A percentile compares a stretch with the other conserved stretches of the same genome.
Conservation (phyloP, 2,329 filamentous ascomycete species). For the Tetracladium maxilliforme region DNA sequence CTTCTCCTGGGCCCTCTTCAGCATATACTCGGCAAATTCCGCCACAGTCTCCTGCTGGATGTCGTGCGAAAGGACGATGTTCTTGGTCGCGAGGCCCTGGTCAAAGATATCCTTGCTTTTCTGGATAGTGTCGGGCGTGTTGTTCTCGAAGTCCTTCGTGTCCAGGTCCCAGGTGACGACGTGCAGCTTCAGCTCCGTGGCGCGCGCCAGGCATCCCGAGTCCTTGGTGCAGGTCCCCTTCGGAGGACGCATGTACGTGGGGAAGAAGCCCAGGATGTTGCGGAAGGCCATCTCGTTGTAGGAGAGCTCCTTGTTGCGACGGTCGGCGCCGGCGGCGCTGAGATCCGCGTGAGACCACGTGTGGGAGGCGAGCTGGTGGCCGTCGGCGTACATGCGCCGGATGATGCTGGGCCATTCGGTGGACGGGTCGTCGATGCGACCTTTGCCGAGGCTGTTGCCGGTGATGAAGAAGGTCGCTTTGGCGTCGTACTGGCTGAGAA, state of each 20-base stretch:
- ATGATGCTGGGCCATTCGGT: conserved; percentile 31
- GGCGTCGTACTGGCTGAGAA: conserved; percentile 41
- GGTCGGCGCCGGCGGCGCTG: conserved; percentile 20
- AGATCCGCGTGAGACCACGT: conserved; percentile 35
- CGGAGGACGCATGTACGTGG: conserved; percentile 33
- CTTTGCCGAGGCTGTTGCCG: conserved; percentile 39
- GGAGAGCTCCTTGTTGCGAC: conserved; percentile 29
- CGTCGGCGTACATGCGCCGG: conserved; percentile 27
- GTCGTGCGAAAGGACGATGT: conserved; percentile 17
- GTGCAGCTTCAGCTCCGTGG: conserved; percentile 27
- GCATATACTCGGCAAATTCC: too few species aligned
- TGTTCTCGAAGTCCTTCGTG: conserved; percentile 31
- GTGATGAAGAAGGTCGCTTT: conserved; percentile 57
- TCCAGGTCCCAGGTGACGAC: conserved; percentile 31
- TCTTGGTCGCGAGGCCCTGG: conserved; percentile 14
- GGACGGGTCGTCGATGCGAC: conserved; percentile 34
- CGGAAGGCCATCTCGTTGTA: conserved; percentile 37
- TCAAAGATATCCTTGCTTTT: conserved; percentile 26
- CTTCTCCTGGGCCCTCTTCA: too few species aligned
- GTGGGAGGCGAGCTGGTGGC: conserved; percentile 44
- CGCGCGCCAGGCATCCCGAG: conserved; percentile 19
- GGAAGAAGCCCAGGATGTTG: conserved; percentile 35
- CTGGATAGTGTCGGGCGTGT: conserved; percentile 22
- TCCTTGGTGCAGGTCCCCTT: conserved; percentile 23
- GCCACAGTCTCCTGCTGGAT: conserved; percentile 24